Conservation (phyloP, 441 rosid genomes). For the Populus hybrid region DNA sequence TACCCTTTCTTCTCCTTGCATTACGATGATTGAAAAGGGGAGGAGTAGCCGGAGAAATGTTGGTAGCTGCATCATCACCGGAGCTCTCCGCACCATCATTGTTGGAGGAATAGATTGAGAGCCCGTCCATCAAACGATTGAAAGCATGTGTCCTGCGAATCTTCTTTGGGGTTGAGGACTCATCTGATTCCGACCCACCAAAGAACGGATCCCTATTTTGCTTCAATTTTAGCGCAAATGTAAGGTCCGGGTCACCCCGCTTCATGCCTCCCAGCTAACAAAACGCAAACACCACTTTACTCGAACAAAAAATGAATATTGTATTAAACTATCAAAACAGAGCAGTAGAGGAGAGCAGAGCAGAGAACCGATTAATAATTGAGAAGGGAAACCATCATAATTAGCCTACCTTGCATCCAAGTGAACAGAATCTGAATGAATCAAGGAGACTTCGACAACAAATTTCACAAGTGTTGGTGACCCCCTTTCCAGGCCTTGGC, state of each 20-base stretch:
- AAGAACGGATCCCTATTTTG: conserved; percentile 33
- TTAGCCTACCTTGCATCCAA: conserved; percentile 71
- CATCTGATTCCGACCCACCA: conserved; percentile 51
- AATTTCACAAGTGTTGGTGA: conserved; percentile 77
- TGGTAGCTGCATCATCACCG: conserved; percentile 48
- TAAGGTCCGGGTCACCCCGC: conserved; percentile 51
- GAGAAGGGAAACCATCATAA: neutral
- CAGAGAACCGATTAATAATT: neutral
- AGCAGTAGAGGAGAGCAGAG: neutral
- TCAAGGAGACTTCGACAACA: conserved; percentile 82
- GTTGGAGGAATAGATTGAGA: conserved; percentile 32
- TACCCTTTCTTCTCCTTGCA: conserved; percentile 73
- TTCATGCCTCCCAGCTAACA: conserved; percentile 68
- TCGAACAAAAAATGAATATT: neutral
- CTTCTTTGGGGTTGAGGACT: conserved; percentile 68
- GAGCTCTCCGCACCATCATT: conserved; percentile 28
- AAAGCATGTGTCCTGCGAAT: conserved; percentile 46
- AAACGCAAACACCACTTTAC: neutral
- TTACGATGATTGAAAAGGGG: conserved; percentile 64
- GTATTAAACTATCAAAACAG: neutral
- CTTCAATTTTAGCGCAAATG: conserved; percentile 49
- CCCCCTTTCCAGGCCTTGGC: conserved; percentile 32
- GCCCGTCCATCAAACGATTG: conserved; percentile 60
- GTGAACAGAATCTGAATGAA: conserved; percentile 86
- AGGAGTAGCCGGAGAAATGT: conserved; percentile 63